Conservation (phyloP, 805 yeast species). For the Diddensiella caesifluorescens region DNA sequence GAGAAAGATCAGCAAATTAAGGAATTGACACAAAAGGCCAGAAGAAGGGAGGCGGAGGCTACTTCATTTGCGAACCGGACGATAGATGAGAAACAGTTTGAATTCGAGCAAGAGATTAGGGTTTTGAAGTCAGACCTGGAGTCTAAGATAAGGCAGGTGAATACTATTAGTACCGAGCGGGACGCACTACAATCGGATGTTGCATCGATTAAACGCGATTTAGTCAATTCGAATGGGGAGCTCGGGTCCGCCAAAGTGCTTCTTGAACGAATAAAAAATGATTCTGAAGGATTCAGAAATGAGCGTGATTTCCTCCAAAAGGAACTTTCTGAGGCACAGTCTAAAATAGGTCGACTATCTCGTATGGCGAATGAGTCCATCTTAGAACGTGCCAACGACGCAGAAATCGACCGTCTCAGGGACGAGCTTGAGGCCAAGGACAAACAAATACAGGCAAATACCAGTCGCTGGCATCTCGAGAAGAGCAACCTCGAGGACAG, state of each 20-base stretch:
- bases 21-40: not conserved
- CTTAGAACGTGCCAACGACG: constrained; percentile 8
- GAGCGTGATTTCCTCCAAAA: constrained; percentile 17
- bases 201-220: not conserved
- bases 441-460: constrained; percentile 33
- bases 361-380: constrained; percentile 9
- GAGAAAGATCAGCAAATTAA: not conserved
- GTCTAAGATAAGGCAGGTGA: constrained; percentile 5
- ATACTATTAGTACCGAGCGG: not conserved
- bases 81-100: not conserved
- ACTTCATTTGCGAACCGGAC: not conserved
- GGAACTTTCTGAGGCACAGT: constrained; percentile 11
- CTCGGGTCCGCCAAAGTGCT: constrained; percentile 13
- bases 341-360: constrained; percentile 1
- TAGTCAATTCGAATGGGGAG: constrained; percentile 6
- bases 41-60: not conserved
- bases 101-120: not conserved
- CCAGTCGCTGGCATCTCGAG: constrained; percentile 14
- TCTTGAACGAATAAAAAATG: constrained; percentile 14
- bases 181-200: not conserved
- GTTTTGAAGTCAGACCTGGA: not conserved
- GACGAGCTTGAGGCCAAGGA: constrained; percentile 24
- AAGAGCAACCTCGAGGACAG: constrained; percentile 16
- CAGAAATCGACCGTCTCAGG: constrained; percentile 26
- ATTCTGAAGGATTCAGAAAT: constrained; percentile 13